Percentiles rank a stretch among this genome's conserved stretches.
phyloP scores from a whole-genome alignment of 305 asterid genomes.

The Vinca major region DNA sequence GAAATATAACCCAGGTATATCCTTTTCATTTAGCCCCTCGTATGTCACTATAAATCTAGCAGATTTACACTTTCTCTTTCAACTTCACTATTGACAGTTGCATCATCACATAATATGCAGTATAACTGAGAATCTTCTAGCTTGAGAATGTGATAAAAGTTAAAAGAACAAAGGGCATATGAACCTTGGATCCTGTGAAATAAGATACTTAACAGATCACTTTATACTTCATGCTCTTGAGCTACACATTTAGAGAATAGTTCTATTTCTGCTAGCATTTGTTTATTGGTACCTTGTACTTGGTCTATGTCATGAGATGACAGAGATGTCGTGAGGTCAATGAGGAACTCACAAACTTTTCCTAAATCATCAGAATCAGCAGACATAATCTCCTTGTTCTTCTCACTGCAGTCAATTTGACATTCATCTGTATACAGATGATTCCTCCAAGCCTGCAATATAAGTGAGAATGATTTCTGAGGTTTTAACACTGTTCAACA shows the following conservation, averaged over 20 bases:
- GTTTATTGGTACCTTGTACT: conserved; percentile 26
- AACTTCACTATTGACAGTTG: not conserved
- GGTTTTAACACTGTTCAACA: not conserved
- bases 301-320: conserved; percentile 19
- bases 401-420: conserved; percentile 25
- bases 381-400: conserved; percentile 17
- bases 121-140: conserved; percentile 1
- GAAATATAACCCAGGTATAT: no score
- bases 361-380: conserved; percentile 20
- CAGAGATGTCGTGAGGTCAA: conserved; percentile 33
- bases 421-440: conserved; percentile 39
- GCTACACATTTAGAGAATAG: conserved; percentile 47
- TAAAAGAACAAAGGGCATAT: not conserved
- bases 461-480: conserved; percentile 4
- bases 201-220: not conserved
- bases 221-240: conserved; percentile 42
- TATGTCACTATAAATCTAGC: not conserved
- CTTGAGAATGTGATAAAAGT: not conserved
- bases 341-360: conserved; percentile 37
- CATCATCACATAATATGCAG: not conserved
- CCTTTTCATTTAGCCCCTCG: no score
- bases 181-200: not conserved
- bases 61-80: not conserved
- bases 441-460: conserved; percentile 57
- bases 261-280: conserved; percentile 59